These are phyloP conservation scores for Sextonia rubra DNA, from an alignment of 164 flowering plant species.

Conservation along the genomic window DNA sequence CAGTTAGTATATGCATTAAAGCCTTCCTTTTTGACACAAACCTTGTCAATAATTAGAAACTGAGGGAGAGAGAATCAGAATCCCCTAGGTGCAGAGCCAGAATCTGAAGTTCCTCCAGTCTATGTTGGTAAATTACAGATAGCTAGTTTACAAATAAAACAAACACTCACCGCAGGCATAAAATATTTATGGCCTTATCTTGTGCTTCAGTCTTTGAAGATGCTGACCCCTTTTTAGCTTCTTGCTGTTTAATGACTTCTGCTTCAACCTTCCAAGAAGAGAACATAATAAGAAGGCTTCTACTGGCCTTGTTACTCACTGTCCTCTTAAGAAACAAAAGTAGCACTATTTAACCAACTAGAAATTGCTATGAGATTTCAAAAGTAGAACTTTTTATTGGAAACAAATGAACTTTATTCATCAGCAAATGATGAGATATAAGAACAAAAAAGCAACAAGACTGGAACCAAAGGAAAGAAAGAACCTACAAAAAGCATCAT, in stretches of 20 bases:
- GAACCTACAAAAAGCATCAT: too few relatives aligned
- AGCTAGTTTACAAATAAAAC: not conserved
- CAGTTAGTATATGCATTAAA: too few relatives aligned
- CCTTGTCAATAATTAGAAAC: too few relatives aligned
- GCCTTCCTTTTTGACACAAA: too few relatives aligned
- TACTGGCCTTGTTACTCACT: slow-evolving; percentile 1
- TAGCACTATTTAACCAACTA: not conserved
- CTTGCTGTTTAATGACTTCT: slow-evolving; percentile 57
- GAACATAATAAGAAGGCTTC: slow-evolving; percentile 11
- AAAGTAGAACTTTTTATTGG: not conserved
- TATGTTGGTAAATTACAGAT: too few relatives aligned
- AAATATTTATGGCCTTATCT: slow-evolving; percentile 68
- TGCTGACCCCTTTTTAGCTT: slow-evolving; percentile 57
- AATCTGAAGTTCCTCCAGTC: too few relatives aligned
- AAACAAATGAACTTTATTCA: not conserved
- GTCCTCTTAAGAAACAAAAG: not conserved
- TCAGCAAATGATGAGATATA: not conserved
- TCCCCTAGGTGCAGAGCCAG: too few relatives aligned
- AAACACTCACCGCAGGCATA: slow-evolving; percentile 67
- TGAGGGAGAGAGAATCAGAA: too few relatives aligned
- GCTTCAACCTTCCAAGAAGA: slow-evolving; percentile 66
- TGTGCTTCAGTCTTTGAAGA: slow-evolving; percentile 81
- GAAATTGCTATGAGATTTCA: not conserved
- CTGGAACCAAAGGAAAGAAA: not conserved
- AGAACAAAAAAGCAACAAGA: not conserved